phyloP scores from a whole-genome alignment of 305 asterid species.

The Andrographis paniculata region DNA sequence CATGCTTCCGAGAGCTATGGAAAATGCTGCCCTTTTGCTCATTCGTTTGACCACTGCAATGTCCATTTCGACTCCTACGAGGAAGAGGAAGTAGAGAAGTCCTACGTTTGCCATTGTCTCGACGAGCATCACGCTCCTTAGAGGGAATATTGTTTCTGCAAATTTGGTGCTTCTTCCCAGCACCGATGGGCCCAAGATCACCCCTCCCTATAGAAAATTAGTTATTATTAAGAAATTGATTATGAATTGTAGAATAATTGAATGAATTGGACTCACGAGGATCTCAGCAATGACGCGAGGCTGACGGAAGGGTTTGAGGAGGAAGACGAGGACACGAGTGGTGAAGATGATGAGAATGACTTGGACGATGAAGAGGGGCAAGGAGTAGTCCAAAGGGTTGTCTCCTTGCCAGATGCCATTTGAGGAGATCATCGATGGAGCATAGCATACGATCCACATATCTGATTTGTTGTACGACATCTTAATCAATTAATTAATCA shows the following conservation, averaged over 20 bases:
- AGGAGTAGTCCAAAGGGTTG: slow-evolving; percentile 49
- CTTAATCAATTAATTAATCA: no score
- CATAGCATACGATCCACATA: no score
- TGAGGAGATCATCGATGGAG: slow-evolving; percentile 21
- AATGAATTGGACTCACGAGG: slow-evolving; percentile 13
- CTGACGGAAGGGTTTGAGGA: slow-evolving; percentile 60
- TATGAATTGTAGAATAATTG: neutral
- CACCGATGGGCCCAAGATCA: slow-evolving; percentile 42
- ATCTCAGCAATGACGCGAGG: slow-evolving; percentile 54
- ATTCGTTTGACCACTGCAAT: slow-evolving; percentile 22
- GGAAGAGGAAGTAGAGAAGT: slow-evolving; percentile 37
- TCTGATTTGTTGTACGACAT: neutral
- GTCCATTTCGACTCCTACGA: slow-evolving; percentile 50
- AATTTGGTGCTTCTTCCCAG: slow-evolving; percentile 26
- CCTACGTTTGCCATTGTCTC: slow-evolving; percentile 39
- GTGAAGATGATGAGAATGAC: slow-evolving; percentile 30
- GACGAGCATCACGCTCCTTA: slow-evolving; percentile 40
- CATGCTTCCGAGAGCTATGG: no score
- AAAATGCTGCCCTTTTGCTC: slow-evolving; percentile 16
- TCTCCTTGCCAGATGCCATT: slow-evolving; percentile 59
- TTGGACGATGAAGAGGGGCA: slow-evolving; percentile 52
- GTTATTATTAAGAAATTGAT: no score
- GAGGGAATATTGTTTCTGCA: slow-evolving; percentile 25
- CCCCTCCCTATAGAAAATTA: slow-evolving; percentile 34
- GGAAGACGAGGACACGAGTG: slow-evolving; percentile 40